These are phyloP conservation scores for Fusarium siculi DNA, from an alignment of 2,329 filamentous ascomycete species.

Conservation along the genomic window DNA sequence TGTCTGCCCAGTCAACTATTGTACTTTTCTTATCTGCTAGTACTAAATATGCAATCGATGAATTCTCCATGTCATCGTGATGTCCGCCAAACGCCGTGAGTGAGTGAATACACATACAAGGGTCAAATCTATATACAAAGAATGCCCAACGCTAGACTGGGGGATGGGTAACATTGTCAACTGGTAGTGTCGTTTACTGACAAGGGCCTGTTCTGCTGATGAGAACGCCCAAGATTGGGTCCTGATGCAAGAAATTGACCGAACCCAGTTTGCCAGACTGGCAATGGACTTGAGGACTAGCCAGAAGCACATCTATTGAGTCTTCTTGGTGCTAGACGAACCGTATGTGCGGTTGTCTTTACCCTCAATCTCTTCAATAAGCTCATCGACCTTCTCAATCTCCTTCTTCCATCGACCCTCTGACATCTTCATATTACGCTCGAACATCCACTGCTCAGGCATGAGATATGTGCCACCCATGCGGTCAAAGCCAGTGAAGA, in stretches of 20 bases:
- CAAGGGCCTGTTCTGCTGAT: background rate
- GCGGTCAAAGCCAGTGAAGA: constrained; percentile 91
- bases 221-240: background rate
- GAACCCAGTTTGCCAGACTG: background rate
- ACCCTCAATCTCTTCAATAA: constrained; percentile 77
- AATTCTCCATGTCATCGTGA: constrained; percentile 23
- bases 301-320: constrained; percentile 18
- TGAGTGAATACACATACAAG: constrained; percentile 29
- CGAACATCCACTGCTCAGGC: constrained; percentile 87
- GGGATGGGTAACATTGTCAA: background rate
- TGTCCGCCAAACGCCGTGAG: constrained; percentile 27
- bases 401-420: constrained; percentile 83
- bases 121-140: constrained; percentile 34
- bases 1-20: constrained; percentile 7
- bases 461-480: constrained; percentile 86
- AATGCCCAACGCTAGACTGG: background rate
- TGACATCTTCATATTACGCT: constrained; percentile 86
- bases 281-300: background rate
- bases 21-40: constrained; percentile 16
- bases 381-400: constrained; percentile 64
- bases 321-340: constrained; percentile 58
- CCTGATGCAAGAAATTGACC: background rate
- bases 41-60: constrained; percentile 38
- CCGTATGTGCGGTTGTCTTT: constrained; percentile 62
- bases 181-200: background rate